A percentile compares a stretch with the other conserved stretches of the same genome.
These are phyloP conservation scores for Curvularia eragrostidis DNA, from an alignment of 2,329 filamentous ascomycete genomes.

Conservation along the genomic window DNA sequence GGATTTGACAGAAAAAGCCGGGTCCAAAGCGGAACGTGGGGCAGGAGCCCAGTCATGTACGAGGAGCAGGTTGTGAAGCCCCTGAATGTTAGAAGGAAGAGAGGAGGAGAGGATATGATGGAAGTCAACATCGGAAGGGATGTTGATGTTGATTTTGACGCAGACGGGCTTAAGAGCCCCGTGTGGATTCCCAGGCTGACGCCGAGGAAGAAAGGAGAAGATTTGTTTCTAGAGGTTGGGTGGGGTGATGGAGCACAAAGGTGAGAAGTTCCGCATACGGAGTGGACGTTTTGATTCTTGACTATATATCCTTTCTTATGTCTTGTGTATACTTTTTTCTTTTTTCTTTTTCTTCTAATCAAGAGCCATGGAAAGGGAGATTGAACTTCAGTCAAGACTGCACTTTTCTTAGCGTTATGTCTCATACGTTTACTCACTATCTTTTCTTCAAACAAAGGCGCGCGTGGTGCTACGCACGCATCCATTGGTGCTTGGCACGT, in stretches of 20 bases:
- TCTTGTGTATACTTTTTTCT: constrained; percentile 16
- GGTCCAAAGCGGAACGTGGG: constrained; percentile 37
- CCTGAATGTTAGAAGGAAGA: constrained; percentile 32
- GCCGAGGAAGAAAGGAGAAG: constrained; percentile 69
- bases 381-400: constrained; percentile 8
- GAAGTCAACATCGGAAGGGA: constrained; percentile 29
- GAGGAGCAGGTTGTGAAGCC: constrained; percentile 34
- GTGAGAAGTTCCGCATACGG: constrained; percentile 2
- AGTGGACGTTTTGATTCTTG: constrained; percentile 6
- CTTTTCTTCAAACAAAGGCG: constrained; percentile 1
- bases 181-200: constrained; percentile 71
- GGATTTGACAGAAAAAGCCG: constrained; percentile 29
- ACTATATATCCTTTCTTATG: constrained; percentile 10
- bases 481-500: constrained; percentile 8
- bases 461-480: background rate
- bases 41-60: constrained; percentile 37
- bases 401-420: constrained; percentile 9
- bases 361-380: constrained; percentile 1
- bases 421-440: constrained; percentile 12
- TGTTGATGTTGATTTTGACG: constrained; percentile 25
- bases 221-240: constrained; percentile 61
- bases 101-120: constrained; percentile 27
- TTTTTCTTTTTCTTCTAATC: constrained; percentile 4
- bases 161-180: constrained; percentile 51
- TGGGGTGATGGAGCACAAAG: constrained; percentile 22